Evolutionary conservation across 805 yeast genomes (phyloP), one percentile per base, ranked within the genome.

Genomic region (Saccharomycopsis malanga): DNA sequence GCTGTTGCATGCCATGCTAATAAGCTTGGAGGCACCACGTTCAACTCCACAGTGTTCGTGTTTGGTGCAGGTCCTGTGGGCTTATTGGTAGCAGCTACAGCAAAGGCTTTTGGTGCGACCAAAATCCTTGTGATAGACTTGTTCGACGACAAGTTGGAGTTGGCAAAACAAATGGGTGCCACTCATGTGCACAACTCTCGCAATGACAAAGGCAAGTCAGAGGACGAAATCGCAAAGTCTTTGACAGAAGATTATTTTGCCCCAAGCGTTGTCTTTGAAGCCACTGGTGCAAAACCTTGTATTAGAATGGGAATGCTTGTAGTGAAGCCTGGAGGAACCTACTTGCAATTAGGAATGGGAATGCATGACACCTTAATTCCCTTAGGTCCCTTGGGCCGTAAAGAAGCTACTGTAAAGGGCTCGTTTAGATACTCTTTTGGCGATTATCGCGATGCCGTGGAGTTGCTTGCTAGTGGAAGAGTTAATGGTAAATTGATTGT

Each of bases 11-110:
- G 86, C 4, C 96, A 87, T 61, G 86, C 88, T 5, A 72, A 77
- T 44, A 81, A 77, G 60, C 69, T 76, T 40, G 88, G 81, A 3
- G 67, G 68, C 27, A 68, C 82, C 44, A 69, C 63, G 21, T 81
- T 82, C 58, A 89, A 89, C 49, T 81, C 80, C 45, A 64, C 68
- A 21, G 85, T 81, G 12, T 80, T 77, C 37, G 85, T 87, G 0
- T 81, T 83, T 53, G 96, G 95, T 45, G 94, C 94, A 23, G 96
- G 96, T 7, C 95, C 96, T 3, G 88, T 87, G 48, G 96, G 95
- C 17, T 64, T 86, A 41, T 69, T 86, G 46, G 71, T 80, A 45
- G 87, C 89, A 34, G 80, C 81, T 30, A 84, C 77, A 22, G 87
- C 87, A 18, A 73, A 70, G 53, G 83, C 86, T 3, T 83, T 77